Base-by-base conservation (phyloP, 176 grass and related monocot species). In the Phoenix roebelenii region DNA sequence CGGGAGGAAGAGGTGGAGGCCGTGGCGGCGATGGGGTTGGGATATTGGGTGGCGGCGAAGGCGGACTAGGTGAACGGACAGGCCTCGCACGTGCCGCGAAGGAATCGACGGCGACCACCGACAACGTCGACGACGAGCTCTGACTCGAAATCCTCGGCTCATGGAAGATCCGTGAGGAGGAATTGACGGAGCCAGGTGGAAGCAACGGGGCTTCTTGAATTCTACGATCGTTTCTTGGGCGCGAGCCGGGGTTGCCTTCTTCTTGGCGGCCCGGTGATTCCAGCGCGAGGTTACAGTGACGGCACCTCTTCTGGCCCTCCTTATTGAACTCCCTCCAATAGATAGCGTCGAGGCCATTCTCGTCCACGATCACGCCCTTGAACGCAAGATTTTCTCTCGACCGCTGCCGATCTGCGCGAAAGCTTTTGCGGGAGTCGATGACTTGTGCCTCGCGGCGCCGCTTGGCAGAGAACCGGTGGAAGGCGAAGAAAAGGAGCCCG, bases 281-380 rank as follows among this genome's bases (percentile, higher is more conserved):
- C 68, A 23, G 18, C 52, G 59, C 60, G 73, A 6, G 3, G 60
- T 52, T 4, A 23, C 69, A 72, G 50, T 61, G 54, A 0, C 14
- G 54, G 26, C 72, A 74, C 24, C 66, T 26, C 32, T 58, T 71
- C 58, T 57, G 54, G 51, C 66, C 65, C 4, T 81, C 84, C 64
- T 80, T 82, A 44, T 88, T 74, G 57, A 80, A 85, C 61, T 97
- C 92, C 51, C 81, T 69, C 75, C 71, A 87, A 71, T 97, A 97
- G 54, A 97, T 87, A 49, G 92, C 92, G 72, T 91, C 92, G n/a
- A 97, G 75, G 0, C 92, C 92, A 49, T 86, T 85, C 74, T 90
- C 87, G 32, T 97, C 92, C 23, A 97, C 83, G 58, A 91, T 88
- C 23, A 49, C 55, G 48, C 16, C 26, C 17, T 3, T 3, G 0